Evolutionary conservation across 177 flowering plant species (phyloP).

Genomic region (Vitis hybrid): DNA sequence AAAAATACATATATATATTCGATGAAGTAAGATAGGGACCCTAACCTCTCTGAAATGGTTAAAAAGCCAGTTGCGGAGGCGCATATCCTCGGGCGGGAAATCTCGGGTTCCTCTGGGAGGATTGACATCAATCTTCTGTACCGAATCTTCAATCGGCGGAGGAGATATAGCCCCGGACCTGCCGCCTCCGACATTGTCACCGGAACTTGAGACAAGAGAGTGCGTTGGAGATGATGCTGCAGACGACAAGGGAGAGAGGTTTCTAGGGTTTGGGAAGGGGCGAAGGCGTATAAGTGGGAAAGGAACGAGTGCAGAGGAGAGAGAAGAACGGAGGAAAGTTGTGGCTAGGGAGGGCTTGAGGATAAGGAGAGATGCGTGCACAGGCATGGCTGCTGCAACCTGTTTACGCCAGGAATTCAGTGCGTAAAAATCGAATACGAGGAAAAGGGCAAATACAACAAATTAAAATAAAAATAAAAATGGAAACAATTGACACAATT

Average conservation of each 20-base stretch:
- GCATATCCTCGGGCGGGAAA: slow-evolving; percentile 96
- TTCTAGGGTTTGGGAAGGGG: slow-evolving; percentile 10
- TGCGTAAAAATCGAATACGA: neutral
- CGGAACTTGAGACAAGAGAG: neutral
- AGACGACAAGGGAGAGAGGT: slow-evolving; percentile 6
- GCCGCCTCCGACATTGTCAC: slow-evolving; percentile 30
- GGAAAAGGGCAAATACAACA: neutral
- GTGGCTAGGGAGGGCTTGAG: slow-evolving; percentile 25
- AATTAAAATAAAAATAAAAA: too few species aligned
- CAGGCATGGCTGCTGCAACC: slow-evolving; percentile 24
- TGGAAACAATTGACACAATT: neutral
- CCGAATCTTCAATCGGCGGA: slow-evolving; percentile 25
- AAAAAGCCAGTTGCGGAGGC: slow-evolving; percentile 93
- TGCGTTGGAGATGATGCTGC: slow-evolving; percentile 13
- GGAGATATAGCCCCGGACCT: slow-evolving; percentile 50
- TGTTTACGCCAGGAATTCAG: neutral
- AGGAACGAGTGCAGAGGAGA: neutral
- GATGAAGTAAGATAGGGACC: neutral
- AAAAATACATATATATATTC: neutral
- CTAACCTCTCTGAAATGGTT: slow-evolving; percentile 72
- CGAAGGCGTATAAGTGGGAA: slow-evolving; percentile 4
- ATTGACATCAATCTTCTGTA: slow-evolving; percentile 74
- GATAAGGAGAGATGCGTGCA: slow-evolving; percentile 33
- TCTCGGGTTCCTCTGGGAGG: slow-evolving; percentile 96
- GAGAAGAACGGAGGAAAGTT: slow-evolving; percentile 19